A percentile compares a stretch with the other conserved stretches of the same genome.
phyloP scores from a whole-genome alignment of 2,329 filamentous ascomycete genomes.

The Elsinoe ampelina region DNA sequence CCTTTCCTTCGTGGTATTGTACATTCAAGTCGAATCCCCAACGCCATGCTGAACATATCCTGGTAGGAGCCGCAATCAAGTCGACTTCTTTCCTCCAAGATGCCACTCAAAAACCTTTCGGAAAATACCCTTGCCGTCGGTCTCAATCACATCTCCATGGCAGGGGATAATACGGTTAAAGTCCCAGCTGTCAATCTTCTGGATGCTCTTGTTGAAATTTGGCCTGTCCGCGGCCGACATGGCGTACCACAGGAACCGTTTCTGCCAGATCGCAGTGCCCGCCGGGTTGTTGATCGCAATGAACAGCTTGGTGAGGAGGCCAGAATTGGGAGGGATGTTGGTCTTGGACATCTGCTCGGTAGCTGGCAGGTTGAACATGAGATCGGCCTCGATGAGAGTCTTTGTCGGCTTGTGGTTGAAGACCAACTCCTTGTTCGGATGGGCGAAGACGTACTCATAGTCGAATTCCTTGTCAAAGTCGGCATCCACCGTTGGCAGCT shows the following conservation, averaged over 20 bases:
- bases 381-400: conserved; percentile 78
- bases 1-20: background rate
- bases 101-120: conserved; percentile 77
- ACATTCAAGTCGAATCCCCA: background rate
- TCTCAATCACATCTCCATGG: conserved; percentile 83
- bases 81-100: conserved; percentile 37
- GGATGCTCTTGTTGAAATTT: conserved; percentile 61
- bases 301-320: conserved; percentile 51
- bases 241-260: conserved; percentile 74
- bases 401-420: conserved; percentile 72
- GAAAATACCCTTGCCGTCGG: conserved; percentile 63
- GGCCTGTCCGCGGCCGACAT: conserved; percentile 51
- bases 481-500: conserved; percentile 47
- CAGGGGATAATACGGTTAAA: conserved; percentile 82
- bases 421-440: conserved; percentile 79
- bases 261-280: conserved; percentile 61
- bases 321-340: conserved; percentile 45
- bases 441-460: conserved; percentile 67
- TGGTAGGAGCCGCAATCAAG: conserved; percentile 15
- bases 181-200: conserved; percentile 66
- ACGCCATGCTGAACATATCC: background rate
- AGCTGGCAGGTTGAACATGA: conserved; percentile 85
- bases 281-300: conserved; percentile 49
- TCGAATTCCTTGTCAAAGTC: conserved; percentile 86
- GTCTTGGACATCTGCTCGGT: conserved; percentile 65